These are phyloP conservation scores for Yamadazyma nakazawae DNA, from an alignment of 805 yeast species.

Conservation along the genomic window DNA sequence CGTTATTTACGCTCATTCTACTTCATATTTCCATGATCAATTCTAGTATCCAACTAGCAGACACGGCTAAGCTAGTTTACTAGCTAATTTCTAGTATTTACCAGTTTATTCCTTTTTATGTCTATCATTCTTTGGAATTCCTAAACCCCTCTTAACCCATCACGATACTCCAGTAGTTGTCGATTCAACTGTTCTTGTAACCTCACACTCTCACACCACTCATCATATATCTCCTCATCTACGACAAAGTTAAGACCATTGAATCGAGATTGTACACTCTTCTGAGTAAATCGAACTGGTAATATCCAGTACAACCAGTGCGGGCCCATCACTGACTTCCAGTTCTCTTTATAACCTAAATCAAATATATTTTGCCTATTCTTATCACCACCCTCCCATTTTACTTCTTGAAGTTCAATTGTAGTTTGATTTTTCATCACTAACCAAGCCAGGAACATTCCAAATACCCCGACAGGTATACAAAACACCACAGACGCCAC, in stretches of 20 bases:
- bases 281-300: constrained; percentile 42
- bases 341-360: constrained; percentile 61
- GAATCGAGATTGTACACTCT: constrained; percentile 16
- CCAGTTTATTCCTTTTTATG: too few species aligned
- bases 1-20: too few species aligned
- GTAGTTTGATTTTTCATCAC: constrained; percentile 71
- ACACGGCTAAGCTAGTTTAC: neutral
- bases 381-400: constrained; percentile 28
- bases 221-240: constrained; percentile 40
- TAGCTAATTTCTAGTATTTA: too few species aligned
- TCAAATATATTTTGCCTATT: constrained; percentile 68
- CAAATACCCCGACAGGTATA: constrained; percentile 44
- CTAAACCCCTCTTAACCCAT: constrained; percentile 2
- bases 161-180: constrained; percentile 33
- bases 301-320: constrained; percentile 65
- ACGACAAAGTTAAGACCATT: constrained; percentile 54
- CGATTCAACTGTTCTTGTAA: constrained; percentile 45
- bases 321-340: constrained; percentile 72
- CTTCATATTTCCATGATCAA: too few species aligned
- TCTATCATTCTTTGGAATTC: too few species aligned
- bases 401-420: constrained; percentile 63
- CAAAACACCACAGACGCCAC: constrained; percentile 56
- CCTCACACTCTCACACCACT: constrained; percentile 37
- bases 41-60: too few species aligned
- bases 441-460: constrained; percentile 56